Evolutionary conservation across 2,329 filamentous ascomycete species (phyloP), one percentile per base, ranked within the genome.

Genomic region (Onygenales sp.): DNA sequence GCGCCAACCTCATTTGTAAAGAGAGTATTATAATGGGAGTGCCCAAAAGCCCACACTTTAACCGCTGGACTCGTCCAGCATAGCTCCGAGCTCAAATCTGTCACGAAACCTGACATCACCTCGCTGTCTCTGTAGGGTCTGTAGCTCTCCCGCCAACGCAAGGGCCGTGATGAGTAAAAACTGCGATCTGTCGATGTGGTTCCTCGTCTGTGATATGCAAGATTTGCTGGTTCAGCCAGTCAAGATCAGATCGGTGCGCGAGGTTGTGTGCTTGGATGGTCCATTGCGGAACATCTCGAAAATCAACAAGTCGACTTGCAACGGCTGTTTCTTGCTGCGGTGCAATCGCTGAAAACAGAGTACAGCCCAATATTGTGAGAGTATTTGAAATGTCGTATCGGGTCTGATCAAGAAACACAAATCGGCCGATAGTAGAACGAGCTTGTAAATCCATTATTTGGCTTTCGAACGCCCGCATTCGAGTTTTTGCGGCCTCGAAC

Each of bases 311-410:
- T 0, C 71, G 64, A 32, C 65, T 54, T 37, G 64, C 64, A 6
- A 78, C 72, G 0, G 55, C 60, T 31, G 64, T 59, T 8, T 58
- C 52, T 5, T 69, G 65, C 14, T 68, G 61, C 0, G 61, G 52
- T 1, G 70, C 66, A 36, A 81, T 65, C 6, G 59, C 53, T 0
- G 77, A 79, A 62, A 77, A 81, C 4, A 81, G 65, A 13, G 72
- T 74, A 58, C 71, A 75, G 6, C 73, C 72, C 1, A 75, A 59
- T 27, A 75, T 63, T 2, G 65, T 65, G 14, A 70, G 47, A 6
- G 57, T 61, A 6, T 56, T 54, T 17, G 64, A 62, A 36, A 70
- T 21, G 56, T 70, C 65, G 59, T 66, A 66, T 5, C 65, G 60
- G 4, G 58, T 63, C 40, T 65, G 64, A 55, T 70, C 60, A 36